These are phyloP conservation scores for Musa itinerans DNA, from an alignment of 176 grass and related monocot genomes.

Conservation along the genomic window DNA sequence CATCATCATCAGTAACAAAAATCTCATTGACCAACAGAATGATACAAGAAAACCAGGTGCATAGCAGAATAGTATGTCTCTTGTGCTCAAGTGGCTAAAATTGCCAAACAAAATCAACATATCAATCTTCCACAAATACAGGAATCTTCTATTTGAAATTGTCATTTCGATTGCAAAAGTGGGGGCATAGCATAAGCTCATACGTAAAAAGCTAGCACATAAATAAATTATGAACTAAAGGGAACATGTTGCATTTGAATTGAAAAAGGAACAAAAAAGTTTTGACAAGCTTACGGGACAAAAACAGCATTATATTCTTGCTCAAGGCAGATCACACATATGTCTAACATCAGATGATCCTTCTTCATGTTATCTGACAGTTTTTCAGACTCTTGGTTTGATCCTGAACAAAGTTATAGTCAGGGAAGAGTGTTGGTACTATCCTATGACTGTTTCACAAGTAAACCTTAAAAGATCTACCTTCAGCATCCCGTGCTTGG, in stretches of 20 bases:
- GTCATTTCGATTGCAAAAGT: not conserved
- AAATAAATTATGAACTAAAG: not conserved
- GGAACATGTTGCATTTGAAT: not conserved
- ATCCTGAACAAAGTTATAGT: constrained; percentile 30
- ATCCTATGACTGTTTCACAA: not conserved
- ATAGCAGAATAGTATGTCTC: not conserved
- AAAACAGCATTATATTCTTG: constrained; percentile 99
- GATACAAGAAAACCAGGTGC: not conserved
- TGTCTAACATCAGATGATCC: constrained; percentile 62
- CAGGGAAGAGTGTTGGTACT: too few relatives aligned
- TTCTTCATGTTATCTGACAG: constrained; percentile 43
- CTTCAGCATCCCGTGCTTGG: constrained; percentile 82
- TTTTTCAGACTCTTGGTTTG: constrained; percentile 38
- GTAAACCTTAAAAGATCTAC: constrained; percentile 30
- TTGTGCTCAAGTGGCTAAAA: not conserved
- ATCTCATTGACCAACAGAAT: not conserved
- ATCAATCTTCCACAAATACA: not conserved
- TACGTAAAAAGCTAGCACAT: not conserved
- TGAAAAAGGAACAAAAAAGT: not conserved
- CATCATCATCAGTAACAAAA: not conserved
- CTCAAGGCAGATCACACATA: constrained; percentile 99
- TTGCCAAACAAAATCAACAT: not conserved
- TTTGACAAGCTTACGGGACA: constrained; percentile 77
- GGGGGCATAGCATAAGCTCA: not conserved
- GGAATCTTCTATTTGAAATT: not conserved